Conservation (phyloP, 495 filamentous ascomycete species). For the Lasiosphaeria miniovina region DNA sequence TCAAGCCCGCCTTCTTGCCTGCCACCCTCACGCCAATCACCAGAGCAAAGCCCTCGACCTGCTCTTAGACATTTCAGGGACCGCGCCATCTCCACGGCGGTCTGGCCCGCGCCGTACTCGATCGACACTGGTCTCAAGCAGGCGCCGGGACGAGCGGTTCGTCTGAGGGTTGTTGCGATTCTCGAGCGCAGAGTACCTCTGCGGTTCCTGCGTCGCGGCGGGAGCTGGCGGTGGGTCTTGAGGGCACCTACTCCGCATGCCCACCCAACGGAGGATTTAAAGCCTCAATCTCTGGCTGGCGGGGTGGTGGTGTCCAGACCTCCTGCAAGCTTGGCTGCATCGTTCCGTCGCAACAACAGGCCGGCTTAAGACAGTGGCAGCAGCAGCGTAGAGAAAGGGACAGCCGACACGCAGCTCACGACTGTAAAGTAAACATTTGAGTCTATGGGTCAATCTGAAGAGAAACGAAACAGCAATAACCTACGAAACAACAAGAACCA, state of each 20-base stretch:
- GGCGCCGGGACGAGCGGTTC: neutral
- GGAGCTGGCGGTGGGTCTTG: conserved; percentile 13
- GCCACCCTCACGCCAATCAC: conserved; percentile 17
- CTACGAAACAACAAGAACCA: too few relatives aligned
- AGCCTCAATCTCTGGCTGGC: neutral
- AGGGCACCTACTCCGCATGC: conserved; percentile 12
- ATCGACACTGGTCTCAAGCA: neutral
- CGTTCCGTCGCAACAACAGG: too few relatives aligned
- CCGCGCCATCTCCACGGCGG: conserved; percentile 1
- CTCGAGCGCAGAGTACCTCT: conserved; percentile 9
- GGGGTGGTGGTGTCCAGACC: neutral
- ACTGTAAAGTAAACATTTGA: too few relatives aligned
- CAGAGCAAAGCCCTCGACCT: conserved; percentile 1
- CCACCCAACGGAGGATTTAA: conserved; percentile 6
- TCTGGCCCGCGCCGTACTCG: conserved; percentile 8
- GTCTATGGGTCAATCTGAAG: too few relatives aligned
- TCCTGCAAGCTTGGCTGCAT: too few relatives aligned
- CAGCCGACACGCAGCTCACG: too few relatives aligned
- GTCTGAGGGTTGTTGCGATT: neutral
- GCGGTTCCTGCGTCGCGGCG: conserved; percentile 6
- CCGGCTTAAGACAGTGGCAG: too few relatives aligned
- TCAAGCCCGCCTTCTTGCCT: conserved; percentile 14
- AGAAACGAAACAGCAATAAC: too few relatives aligned
- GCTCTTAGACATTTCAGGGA: neutral
- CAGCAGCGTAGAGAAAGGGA: too few relatives aligned